A percentile compares a stretch with the other conserved stretches of the same genome.
These are phyloP conservation scores for Boletales sp. DNA, from an alignment of 768 basidiomycete genomes.

Conservation along the genomic window DNA sequence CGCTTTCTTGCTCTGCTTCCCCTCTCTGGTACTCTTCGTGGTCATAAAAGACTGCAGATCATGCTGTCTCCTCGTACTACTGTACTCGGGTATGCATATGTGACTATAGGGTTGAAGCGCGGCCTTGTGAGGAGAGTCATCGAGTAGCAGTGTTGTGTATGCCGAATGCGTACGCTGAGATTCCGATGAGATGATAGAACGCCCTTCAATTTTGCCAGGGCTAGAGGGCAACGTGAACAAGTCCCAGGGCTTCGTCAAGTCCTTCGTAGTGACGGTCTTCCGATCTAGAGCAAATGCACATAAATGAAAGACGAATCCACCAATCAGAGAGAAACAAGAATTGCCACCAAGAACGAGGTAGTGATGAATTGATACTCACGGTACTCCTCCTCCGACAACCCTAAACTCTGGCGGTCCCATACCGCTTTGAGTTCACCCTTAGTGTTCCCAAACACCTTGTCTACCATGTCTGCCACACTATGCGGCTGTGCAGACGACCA, in stretches of 20 bases:
- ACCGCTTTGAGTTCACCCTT: conserved; percentile 50
- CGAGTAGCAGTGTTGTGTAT: conserved; percentile 46
- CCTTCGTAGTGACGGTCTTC: conserved; percentile 58
- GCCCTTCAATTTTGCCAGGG: conserved; percentile 1
- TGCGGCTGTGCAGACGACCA: conserved; percentile 88
- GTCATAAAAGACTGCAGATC: conserved; percentile 33
- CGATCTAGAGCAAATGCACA: conserved; percentile 5
- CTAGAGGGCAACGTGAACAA: conserved; percentile 23
- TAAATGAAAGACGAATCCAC: background rate
- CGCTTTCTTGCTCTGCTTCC: conserved; percentile 4
- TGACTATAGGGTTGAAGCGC: conserved; percentile 80
- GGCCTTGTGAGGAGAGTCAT: conserved; percentile 53
- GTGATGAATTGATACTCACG: conserved; percentile 45
- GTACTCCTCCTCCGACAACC: conserved; percentile 58
- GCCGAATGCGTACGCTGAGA: conserved; percentile 35
- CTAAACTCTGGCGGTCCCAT: conserved; percentile 80
- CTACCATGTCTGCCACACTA: conserved; percentile 73
- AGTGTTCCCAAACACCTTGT: conserved; percentile 48
- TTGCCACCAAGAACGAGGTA: background rate
- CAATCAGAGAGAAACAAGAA: conserved; percentile 11
- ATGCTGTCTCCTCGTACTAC: conserved; percentile 36
- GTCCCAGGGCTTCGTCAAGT: conserved; percentile 69
- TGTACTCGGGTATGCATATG: conserved; percentile 71
- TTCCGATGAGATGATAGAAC: conserved; percentile 1
- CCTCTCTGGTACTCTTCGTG: conserved; percentile 11